Base-by-base conservation (phyloP, 1,284 basidiomycete species). In the Moesziomyces globuligerus region DNA sequence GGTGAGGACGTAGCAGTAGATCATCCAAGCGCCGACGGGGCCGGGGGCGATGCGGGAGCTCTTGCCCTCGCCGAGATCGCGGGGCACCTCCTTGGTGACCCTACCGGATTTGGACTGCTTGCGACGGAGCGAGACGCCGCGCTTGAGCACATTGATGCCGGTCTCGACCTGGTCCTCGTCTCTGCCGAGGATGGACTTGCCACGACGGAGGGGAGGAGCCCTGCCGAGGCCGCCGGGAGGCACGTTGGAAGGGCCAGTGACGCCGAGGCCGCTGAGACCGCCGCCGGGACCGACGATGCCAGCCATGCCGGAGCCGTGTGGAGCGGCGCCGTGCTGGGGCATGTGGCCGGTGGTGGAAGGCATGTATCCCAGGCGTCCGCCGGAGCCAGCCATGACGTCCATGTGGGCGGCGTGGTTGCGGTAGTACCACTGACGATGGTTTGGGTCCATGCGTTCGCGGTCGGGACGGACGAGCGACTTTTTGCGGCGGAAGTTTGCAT, bases 361-460 rank as follows among this genome's bases (percentile, higher is more conserved):
- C 74, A 80, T 76, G 58, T 76, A 81, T 34, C 76, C 78, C 20
- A 80, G 50, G 15, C 75, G 70, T 29, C 72, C 71, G 6, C 70
- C 64, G 3, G 62, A 50, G 18, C 72, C 75, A 18, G 68, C 66
- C 46, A 74, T 65, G 23, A 72, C 59, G 41, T 82, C 89, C 83
- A 93, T 87, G 80, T 91, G 89, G 20, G 90, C 90, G 15, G 92
- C 92, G 83, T 92, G 93, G 70, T 88, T 90, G 50, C 93, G 89
- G 84, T 98, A 98, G 85, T 98, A 91, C 89, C 91, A 98, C 74
- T 95, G 90, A 40, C 94, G 88, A 85, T 98, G 94, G 45, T 89
- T 89, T 9, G 94, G 94, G 81, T 97, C 94, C 78, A 98, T 93
- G 86, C 95, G 92, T 86, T 97, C 95, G 66, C 95, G 87, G 83